Evolutionary conservation across 306 rosid genomes (phyloP).

Genomic region (Pueraria montana): DNA sequence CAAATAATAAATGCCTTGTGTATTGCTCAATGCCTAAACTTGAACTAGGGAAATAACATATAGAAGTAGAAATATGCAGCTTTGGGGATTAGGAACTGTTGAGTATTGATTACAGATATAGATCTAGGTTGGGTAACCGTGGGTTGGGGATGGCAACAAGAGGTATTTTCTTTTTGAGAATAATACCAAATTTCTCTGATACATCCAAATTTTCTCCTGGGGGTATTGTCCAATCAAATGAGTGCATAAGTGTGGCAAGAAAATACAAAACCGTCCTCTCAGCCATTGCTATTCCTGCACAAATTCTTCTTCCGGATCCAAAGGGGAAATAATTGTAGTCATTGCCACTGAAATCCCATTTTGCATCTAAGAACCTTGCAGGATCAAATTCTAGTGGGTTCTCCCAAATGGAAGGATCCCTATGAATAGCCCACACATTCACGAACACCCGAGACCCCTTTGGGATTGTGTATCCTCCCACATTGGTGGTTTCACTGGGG

Average conservation of each 20-base stretch:
- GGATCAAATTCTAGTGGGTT: conserved; percentile 74
- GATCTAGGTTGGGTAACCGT: conserved; percentile 53
- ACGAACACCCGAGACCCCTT: conserved; percentile 66
- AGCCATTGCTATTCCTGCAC: conserved; percentile 87
- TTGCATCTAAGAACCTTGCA: conserved; percentile 60
- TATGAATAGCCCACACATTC: conserved; percentile 85
- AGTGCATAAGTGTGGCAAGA: conserved; percentile 71
- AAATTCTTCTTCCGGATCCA: conserved; percentile 82
- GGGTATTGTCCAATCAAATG: conserved; percentile 72
- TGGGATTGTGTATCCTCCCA: conserved; percentile 75
- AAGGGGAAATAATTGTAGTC: conserved; percentile 75
- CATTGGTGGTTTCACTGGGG: conserved; percentile 61
- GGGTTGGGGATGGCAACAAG: conserved; percentile 68
- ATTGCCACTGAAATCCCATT: conserved; percentile 68
- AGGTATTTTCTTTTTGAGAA: conserved; percentile 66
- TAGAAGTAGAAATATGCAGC: background rate
- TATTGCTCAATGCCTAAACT: too few species aligned
- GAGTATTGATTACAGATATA: background rate
- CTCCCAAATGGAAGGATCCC: conserved; percentile 76
- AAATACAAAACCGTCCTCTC: conserved; percentile 70
- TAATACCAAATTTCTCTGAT: conserved; percentile 66
- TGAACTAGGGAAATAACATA: too few species aligned
- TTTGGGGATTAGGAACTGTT: background rate
- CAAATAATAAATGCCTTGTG: too few species aligned
- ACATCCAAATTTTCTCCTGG: conserved; percentile 58